Base-by-base conservation (phyloP, 2,329 filamentous ascomycete genomes). In the Phaeophleospora eucalypticola region DNA sequence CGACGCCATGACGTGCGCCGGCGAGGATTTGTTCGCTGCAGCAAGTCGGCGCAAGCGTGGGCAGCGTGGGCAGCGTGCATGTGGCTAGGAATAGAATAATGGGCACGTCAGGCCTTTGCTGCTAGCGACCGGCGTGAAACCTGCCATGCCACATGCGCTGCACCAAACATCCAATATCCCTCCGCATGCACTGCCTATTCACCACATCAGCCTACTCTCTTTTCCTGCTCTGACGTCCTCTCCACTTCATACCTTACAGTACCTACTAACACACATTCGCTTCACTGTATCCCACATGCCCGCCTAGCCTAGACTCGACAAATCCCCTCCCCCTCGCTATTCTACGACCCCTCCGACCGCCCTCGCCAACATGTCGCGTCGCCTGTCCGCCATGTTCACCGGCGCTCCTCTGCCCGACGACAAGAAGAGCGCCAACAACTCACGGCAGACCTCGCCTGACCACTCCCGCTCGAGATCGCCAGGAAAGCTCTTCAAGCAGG, bases 311-410 rank as follows among this genome's bases (percentile, higher is more conserved):
- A 46, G 37, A 15, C n/a, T n/a, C n/a, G n/a, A n/a, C n/a, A n/a
- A n/a, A n/a, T n/a, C n/a, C 4, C n/a, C 14, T 35, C 4, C 33
- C 12, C 4, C 17, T 6, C 33, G n/a, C n/a, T 15, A 44, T 36
- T 44, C 24, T 12, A 17, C 17, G 4, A n/a, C 17, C 16, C 27
- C 9, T 12, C 29, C 21, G 20, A 46, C 41, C 36, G 18, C 34
- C n/a, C n/a, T n/a, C 19, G 19, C 37, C 37, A 48, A 34, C 42
- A 58, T 58, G 55, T 39, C 55, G 19, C 41, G 47, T 40, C 54
- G 55, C 42, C 48, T 58, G 19, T 58, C 55, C 15, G 45, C 55
- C 43, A 54, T 58, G 16, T 54, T 58, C 40, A 54, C 48, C 41
- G 43, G 46, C 18, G 44, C 43, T 42, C 45, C 51, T 24, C 36